Percentiles rank a stretch among this genome's conserved stretches.
Evolutionary conservation across 148 eudicot species (phyloP).

Genomic region (Spergularia marina): DNA sequence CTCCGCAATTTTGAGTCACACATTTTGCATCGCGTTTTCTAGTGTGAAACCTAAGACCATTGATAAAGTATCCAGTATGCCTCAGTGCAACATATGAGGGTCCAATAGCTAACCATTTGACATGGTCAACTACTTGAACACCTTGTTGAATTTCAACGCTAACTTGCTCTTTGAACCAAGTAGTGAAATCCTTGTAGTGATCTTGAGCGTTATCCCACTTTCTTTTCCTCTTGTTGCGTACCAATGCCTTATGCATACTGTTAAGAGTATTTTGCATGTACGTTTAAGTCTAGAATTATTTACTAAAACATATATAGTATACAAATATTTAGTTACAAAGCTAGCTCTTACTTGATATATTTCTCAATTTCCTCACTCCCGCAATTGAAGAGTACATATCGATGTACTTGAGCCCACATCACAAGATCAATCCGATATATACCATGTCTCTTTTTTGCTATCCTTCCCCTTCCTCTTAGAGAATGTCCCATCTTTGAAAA

Average conservation of each 20-base stretch:
- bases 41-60: constrained; percentile 25
- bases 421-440: background rate
- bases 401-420: background rate
- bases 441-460: background rate
- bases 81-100: background rate
- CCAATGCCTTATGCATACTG: background rate
- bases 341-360: background rate
- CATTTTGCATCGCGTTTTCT: background rate
- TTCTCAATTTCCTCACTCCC: background rate
- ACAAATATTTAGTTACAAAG: too few species aligned
- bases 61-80: background rate
- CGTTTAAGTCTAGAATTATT: too few species aligned
- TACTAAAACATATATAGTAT: too few species aligned
- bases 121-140: background rate
- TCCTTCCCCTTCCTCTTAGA: background rate
- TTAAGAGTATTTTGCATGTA: too few species aligned
- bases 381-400: background rate
- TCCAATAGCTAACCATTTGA: background rate
- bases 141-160: background rate
- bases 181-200: background rate
- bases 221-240: background rate
- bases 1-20: too few species aligned
- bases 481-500: background rate
- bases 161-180: background rate
- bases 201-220: background rate